Base-by-base conservation (phyloP, 805 yeast genomes). In the Maudiozyma barnettii region DNA sequence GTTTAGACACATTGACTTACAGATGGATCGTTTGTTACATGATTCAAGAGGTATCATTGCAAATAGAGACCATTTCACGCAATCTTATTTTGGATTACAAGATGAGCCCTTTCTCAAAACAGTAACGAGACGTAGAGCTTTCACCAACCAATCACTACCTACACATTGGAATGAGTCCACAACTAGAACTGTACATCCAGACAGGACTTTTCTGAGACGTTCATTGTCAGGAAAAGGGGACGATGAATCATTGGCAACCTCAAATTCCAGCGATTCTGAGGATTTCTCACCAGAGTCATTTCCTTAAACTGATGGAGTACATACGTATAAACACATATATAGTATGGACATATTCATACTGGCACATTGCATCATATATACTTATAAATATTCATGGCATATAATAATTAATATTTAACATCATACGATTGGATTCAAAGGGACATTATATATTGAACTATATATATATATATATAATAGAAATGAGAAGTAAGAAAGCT, bases 1-100 rank as follows among this genome's bases (percentile, higher is more conserved):
- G 5, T 62, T 63, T 54, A 53, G 46, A 16, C 58, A 54, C 35
- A 45, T 65, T 5, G 66, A 56, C 20, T 39, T 44, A 19, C 36
- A 54, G 1, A 26, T 59, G 2, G 47, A 45, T 2, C 36, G 45
- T 13, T 33, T 50, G 5, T 41, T 48, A 13, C 35, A 40, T 1
- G 45, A 41, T 16, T 46, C 46, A 13, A 45, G 44, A 12, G 23
- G 26, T 22, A 42, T 38, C n/a, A 16, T 23, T 39, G 29, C 23
- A n/a, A 16, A 31, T n/a, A 33, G 19, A 33, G 6, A 26, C 9
- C n/a, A 26, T 10, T n/a, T 7, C 43, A n/a, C 19, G 21, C 21
- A 41, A 23, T 39, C 31, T 18, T 44, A 23, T 38, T 33, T 33
- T n/a, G 40, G 40, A 18, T 37, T 37, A 22, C 41, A 39, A 23